Base-by-base conservation (phyloP, 176 grass and related monocot species). In the Cymbopogon citratus region DNA sequence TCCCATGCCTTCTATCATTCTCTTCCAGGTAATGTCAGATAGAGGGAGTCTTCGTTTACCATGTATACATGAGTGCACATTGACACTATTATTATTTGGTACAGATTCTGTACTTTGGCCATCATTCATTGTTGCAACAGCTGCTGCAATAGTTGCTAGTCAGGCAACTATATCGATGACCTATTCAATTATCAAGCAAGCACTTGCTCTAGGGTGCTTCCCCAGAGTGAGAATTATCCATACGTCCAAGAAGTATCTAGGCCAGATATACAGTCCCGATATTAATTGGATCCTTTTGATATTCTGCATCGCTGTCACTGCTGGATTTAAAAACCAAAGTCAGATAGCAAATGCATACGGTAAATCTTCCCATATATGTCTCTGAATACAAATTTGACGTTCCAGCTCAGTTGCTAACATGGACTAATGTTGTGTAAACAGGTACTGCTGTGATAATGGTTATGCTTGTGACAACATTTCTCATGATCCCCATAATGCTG, bases 271-370 rank as follows among this genome's bases (percentile, higher is more conserved):
- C 61, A 94, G 93, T 40, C 95, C 95, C 21, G 95, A 98, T 45
- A 91, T 98, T 41, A 98, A 98, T 72, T 98, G 91, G 91, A 57
- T 98, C 16, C 90, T 98, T 60, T 75, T 98, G 92, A 10, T 92
- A 79, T 81, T 93, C 15, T 97, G 95, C 52, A 90, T 97, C 1
- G 81, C 92, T 0, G 90, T 92, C 62, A 97, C 95, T 12, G 92
- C 85, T 71, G 95, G 87, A 24, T 97, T 97, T 56, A 92, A 87
- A 74, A 91, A 85, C 15, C 69, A 86, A 76, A 75, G 19, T 72
- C 87, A 90, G 77, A 97, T 97, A 76, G 95, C 88, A 84, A 97
- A 94, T 65, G 95, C 95, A 70, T 97, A 97, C 16, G 95, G 95
- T 97, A 90, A 61, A 24, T 31, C 18, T 69, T 76, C 5, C 18